Conservation (phyloP, 345 rosid species). For the Boechera stricta region DNA sequence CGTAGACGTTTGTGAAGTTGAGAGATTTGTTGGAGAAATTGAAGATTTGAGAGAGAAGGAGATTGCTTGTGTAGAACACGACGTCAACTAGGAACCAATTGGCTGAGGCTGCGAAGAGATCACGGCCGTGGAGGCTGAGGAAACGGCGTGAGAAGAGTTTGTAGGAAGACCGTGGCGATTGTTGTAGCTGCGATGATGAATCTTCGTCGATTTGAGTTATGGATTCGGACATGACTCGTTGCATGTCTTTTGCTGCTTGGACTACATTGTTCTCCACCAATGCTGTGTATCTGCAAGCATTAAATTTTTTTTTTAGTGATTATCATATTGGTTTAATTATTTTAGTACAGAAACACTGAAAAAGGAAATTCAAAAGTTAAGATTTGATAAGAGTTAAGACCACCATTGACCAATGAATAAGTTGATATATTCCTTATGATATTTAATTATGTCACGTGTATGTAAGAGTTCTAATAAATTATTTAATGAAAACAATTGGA, state of each 20-base stretch:
- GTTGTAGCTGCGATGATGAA: slow-evolving; percentile 14
- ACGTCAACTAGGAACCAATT: slow-evolving; percentile 74
- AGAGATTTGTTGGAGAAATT: background rate
- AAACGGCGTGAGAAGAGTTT: slow-evolving; percentile 64
- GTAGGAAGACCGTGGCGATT: slow-evolving; percentile 46
- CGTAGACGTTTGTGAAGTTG: slow-evolving; percentile 31
- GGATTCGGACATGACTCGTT: slow-evolving; percentile 59
- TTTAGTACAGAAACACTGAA: background rate
- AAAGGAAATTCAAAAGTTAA: background rate
- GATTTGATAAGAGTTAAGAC: background rate
- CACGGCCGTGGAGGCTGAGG: slow-evolving; percentile 65
- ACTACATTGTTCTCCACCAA: slow-evolving; percentile 65
- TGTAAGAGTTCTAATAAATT: no score
- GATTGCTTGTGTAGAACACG: slow-evolving; percentile 69
- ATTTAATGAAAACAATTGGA: no score
- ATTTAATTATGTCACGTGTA: no score
- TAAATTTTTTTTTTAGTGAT: no score
- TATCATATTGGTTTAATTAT: background rate
- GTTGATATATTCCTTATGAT: no score
- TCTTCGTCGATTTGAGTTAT: slow-evolving; percentile 57
- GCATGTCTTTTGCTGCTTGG: slow-evolving; percentile 79
- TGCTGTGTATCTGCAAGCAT: slow-evolving; percentile 67
- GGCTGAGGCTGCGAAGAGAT: slow-evolving; percentile 64
- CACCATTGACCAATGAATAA: no score
- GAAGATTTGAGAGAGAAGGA: slow-evolving; percentile 67